phyloP scores from a whole-genome alignment of 441 rosid species.

The Gossypium davidsonii region DNA sequence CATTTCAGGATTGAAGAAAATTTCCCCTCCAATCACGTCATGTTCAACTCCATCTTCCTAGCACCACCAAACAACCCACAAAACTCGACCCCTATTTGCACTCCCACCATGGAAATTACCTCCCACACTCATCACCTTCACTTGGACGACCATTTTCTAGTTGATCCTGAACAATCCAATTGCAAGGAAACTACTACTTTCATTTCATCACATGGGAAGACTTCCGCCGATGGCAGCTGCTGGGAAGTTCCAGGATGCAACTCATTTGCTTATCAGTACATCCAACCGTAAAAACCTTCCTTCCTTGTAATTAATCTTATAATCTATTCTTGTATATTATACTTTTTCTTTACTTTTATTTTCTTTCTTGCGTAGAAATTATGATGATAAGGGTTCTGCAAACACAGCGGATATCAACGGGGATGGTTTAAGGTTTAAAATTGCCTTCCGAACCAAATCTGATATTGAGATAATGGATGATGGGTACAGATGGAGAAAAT shows the following conservation, averaged over 20 bases:
- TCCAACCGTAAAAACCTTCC: not conserved
- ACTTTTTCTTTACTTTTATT: not conserved
- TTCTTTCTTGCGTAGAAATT: not conserved
- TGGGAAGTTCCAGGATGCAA: not conserved
- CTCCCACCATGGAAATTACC: not conserved
- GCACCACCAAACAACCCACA: not conserved
- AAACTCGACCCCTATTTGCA: not conserved
- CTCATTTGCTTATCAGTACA: not conserved
- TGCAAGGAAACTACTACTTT: not conserved
- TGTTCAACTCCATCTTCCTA: not conserved
- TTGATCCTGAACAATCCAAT: not conserved
- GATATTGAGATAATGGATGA: slow-evolving; percentile 3
- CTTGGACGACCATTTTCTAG: not conserved
- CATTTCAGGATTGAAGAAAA: not conserved
- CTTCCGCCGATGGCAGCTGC: not conserved
- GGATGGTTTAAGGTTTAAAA: not conserved
- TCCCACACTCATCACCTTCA: not conserved
- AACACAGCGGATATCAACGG: not conserved
- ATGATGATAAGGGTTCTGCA: not conserved
- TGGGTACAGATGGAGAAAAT: slow-evolving; percentile 13
- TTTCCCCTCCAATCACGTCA: not conserved
- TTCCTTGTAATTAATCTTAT: not conserved
- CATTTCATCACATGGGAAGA: not conserved
- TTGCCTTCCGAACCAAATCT: slow-evolving; percentile 11
- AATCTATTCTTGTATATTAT: not conserved